Base-by-base conservation (phyloP, 768 basidiomycete species). In the Inosperma sp. region DNA sequence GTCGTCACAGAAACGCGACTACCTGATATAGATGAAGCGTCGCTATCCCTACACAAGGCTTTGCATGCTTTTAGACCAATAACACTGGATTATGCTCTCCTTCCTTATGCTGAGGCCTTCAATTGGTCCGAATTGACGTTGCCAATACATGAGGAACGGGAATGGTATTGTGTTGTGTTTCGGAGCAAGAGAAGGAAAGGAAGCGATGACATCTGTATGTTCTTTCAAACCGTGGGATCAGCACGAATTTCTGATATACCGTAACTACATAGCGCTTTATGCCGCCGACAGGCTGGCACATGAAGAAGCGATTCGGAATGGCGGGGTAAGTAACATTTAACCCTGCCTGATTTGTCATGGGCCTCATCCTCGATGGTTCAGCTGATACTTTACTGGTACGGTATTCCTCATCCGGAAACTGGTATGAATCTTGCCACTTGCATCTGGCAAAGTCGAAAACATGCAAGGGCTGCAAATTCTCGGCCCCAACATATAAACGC, bases 311-410 rank as follows among this genome's bases (percentile, higher is more conserved):
- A 80, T 97, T 22, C 74, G 75, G 34, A 91, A 88, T 52, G 89
- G 91, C 56, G 90, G 91, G 16, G 87, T 91, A 63, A 64, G 84
- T 72, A 40, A 43, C 21, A 40, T 14, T 34, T 35, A 23, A 3
- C 9, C 44, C 49, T n/a, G 12, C 23, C 46, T 39, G 41, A 19
- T 36, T 27, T 19, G 46, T 16, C 16, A 44, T 34, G n/a, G 50
- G 29, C 35, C 55, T 57, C 44, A 62, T 34, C 25, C 16, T 53
- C 49, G 33, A 23, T 41, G 17, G 30, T 47, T 45, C 22, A 90
- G 81, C 73, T 97, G 26, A 79, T 96, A 45, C 73, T 94, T 64
- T 97, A 97, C 66, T 97, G 95, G 94, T 94, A 93, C 59, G 93
- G 93, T 8, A 76, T 85, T 25, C 93, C 93, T 1, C 71, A 89